These are phyloP conservation scores for Phoenix dactylifera DNA, from an alignment of 176 grass and related monocot species.

Conservation along the genomic window DNA sequence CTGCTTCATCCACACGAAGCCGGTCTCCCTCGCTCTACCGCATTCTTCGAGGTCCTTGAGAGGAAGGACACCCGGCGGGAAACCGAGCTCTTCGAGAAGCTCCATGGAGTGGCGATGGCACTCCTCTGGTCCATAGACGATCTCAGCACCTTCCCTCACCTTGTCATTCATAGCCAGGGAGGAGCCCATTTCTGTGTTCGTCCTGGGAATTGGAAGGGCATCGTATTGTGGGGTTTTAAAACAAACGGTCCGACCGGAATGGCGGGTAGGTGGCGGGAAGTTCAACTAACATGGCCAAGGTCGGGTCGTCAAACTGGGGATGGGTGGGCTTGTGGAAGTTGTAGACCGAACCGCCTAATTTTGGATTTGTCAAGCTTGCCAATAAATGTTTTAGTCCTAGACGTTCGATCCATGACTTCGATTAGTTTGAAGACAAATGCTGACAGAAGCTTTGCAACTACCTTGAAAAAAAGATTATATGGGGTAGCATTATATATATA, in stretches of 20 bases:
- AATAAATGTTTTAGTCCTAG: too few species aligned
- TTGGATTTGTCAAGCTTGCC: too few species aligned
- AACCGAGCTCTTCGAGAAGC: slow-evolving; percentile 52
- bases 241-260: not conserved
- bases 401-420: too few species aligned
- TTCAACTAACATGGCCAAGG: slow-evolving; percentile 18
- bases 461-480: too few species aligned
- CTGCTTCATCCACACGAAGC: slow-evolving; percentile 92
- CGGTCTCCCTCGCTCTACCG: slow-evolving; percentile 68
- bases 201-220: not conserved
- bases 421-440: too few species aligned
- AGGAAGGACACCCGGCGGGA: slow-evolving; percentile 74
- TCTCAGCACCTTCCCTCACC: slow-evolving; percentile 50
- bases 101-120: slow-evolving; percentile 64
- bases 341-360: too few species aligned
- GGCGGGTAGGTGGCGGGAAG: slow-evolving; percentile 14
- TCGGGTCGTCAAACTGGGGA: slow-evolving; percentile 11
- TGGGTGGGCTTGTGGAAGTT: too few species aligned
- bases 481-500: too few species aligned
- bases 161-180: slow-evolving; percentile 33
- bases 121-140: slow-evolving; percentile 53
- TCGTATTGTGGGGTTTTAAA: too few species aligned
- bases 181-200: slow-evolving; percentile 34
- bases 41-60: slow-evolving; percentile 64
- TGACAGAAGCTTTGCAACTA: too few species aligned